phyloP scores from a whole-genome alignment of 768 basidiomycete genomes.

The Asterophora parasitica region DNA sequence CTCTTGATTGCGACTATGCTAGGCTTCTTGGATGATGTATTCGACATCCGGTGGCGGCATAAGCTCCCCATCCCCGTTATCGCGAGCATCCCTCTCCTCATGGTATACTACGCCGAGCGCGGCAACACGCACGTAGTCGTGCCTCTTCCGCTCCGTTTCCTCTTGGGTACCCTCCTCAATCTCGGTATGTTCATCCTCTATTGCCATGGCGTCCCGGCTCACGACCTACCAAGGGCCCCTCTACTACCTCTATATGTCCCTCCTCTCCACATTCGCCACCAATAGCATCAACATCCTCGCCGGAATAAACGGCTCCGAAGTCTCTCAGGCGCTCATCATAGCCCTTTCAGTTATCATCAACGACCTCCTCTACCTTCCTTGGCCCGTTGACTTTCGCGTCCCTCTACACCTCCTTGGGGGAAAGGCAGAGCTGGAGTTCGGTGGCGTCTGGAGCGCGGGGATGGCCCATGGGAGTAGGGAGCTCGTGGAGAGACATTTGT shows the following conservation, averaged over 20 bases:
- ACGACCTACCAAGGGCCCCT: constrained; percentile 60
- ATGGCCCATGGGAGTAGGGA: constrained; percentile 84
- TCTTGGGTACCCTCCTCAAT: constrained; percentile 79
- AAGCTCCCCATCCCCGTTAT: constrained; percentile 97
- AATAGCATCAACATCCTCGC: constrained; percentile 99
- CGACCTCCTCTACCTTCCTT: constrained; percentile 91
- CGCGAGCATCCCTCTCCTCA: constrained; percentile 88
- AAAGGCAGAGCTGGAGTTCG: constrained; percentile 63
- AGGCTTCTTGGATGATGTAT: constrained; percentile 95
- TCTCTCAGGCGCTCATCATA: constrained; percentile 89
- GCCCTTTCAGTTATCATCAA: constrained; percentile 87
- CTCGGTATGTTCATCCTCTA: constrained; percentile 53
- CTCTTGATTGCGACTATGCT: constrained; percentile 89
- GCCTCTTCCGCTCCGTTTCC: constrained; percentile 69
- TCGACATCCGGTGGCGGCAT: constrained; percentile 98
- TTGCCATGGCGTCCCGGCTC: constrained; percentile 1
- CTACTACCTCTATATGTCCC: constrained; percentile 95
- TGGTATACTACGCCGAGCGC: constrained; percentile 94
- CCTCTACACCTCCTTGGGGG: constrained; percentile 67
- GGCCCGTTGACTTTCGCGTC: constrained; percentile 70
- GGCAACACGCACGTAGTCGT: constrained; percentile 94
- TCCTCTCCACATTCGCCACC: constrained; percentile 93
- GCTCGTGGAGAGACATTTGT: constrained; percentile 88
- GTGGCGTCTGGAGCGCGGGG: constrained; percentile 78
- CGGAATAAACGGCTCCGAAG: constrained; percentile 96